Base-by-base conservation (phyloP, 768 basidiomycete genomes). In the Lyophyllum shimeji region DNA sequence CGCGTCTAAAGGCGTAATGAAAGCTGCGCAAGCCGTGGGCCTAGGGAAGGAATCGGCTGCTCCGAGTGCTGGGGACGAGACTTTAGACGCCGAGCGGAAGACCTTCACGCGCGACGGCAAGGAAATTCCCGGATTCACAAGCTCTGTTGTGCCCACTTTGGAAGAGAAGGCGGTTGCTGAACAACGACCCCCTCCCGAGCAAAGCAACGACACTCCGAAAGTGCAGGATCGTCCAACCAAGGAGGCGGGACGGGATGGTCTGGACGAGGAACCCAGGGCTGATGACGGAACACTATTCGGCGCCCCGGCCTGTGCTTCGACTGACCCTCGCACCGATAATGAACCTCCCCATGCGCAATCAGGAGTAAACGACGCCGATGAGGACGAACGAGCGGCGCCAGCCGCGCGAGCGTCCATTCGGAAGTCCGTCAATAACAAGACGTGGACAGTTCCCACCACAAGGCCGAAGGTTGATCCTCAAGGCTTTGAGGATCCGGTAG, bases 401-500 rank as follows among this genome's bases (percentile, higher is more conserved):
- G 69, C 69, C 8, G 82, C 81, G 42, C 80, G 82, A 25, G 68
- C 80, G n/a, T 73, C 73, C 0, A 64, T 84, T 33, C 74, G 83
- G 53, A 85, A 82, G 63, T 82, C 85, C 59, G 67, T 83, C 17
- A 69, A 67, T 11, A 74, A 72, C 39, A 84, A 81, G 56, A 70
- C 76, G 8, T 89, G 85, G 85, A 79, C 79, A 33, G 70, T 90
- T 53, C 84, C 85, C 1, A 84, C 82, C 0, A 76, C 81, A 1
- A 81, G 83, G n/a, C 93, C 93, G 4, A 72, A 77, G 31, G 81
- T 96, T 39, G 85, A 90, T 59, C 82, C 88, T 1, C 71, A 90
- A 55, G 85, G 82, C 29, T 95, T 99, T 59, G 87, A 90, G 56
- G 96, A 99, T 69, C 96, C 96, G 12, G 78, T 98, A 37, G 82